Conservation (phyloP, 169 alveolate genomes). For the Plasmodium berghei region DNA sequence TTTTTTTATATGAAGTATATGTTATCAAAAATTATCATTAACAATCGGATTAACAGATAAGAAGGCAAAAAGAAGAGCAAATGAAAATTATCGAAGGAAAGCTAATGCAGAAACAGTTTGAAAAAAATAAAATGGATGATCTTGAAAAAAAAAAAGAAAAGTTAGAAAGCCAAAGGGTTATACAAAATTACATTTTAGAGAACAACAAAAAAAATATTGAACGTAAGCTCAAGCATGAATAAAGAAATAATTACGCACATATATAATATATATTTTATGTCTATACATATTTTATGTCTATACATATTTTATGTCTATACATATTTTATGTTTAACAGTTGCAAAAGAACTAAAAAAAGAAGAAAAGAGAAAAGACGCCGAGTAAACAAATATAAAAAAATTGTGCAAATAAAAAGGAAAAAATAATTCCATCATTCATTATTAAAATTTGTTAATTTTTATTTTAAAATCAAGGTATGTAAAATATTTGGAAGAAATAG, state of each 20-base stretch:
- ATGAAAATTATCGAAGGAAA: slow-evolving; percentile 64
- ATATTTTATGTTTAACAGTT: slow-evolving; percentile 8
- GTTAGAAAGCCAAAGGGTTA: slow-evolving; percentile 21
- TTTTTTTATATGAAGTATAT: too few relatives aligned
- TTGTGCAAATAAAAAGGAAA: background rate
- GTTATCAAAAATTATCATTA: too few relatives aligned
- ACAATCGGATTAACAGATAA: slow-evolving; percentile 18
- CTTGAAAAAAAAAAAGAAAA: slow-evolving; percentile 65
- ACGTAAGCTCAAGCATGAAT: slow-evolving; percentile 13
- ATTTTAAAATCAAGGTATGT: slow-evolving; percentile 24
- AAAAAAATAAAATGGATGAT: slow-evolving; percentile 64
- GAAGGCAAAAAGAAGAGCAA: slow-evolving; percentile 58
- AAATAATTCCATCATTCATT: background rate
- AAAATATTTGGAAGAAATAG: slow-evolving; percentile 44
- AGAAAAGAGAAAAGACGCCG: slow-evolving; percentile 51
- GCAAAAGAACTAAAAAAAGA: slow-evolving; percentile 32
- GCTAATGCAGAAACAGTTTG: slow-evolving; percentile 68
- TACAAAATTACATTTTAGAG: slow-evolving; percentile 44
- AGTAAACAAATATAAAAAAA: slow-evolving; percentile 28
- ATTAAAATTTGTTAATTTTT: slow-evolving; percentile 4
- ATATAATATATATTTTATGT: background rate
- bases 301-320: background rate
- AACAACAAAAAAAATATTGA: slow-evolving; percentile 54
- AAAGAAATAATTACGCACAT: background rate
- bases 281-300: background rate